Evolutionary conservation across 1,284 basidiomycete genomes (phyloP).

Genomic region (Mycosarcoma maydis): DNA sequence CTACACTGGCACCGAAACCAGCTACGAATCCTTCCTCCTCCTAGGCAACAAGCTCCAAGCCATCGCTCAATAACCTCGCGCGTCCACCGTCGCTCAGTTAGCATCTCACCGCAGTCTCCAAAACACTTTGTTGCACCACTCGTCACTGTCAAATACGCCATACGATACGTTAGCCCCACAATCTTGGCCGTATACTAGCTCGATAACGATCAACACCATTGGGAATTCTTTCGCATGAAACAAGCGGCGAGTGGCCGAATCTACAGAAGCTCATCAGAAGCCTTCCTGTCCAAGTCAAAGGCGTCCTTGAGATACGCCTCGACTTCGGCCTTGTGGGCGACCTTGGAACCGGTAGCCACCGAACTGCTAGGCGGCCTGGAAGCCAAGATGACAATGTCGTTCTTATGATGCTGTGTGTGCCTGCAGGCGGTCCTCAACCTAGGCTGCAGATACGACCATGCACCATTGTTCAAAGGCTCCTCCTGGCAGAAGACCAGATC

Average conservation of each 20-base stretch:
- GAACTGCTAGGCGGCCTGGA: conserved; percentile 61
- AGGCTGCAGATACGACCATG: conserved; percentile 87
- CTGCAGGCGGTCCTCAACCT: conserved; percentile 69
- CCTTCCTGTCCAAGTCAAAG: conserved; percentile 55
- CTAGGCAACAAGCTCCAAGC: conserved; percentile 40
- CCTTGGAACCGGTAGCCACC: conserved; percentile 89
- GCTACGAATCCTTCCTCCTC: conserved; percentile 57
- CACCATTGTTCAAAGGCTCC: conserved; percentile 81
- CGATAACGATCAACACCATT: no score
- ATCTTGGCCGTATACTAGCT: no score
- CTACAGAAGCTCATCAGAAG: conserved; percentile 23
- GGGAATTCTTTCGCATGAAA: no score
- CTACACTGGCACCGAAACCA: conserved; percentile 55
- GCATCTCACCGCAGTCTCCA: not conserved
- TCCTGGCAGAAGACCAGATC: conserved; percentile 90
- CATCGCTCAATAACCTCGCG: conserved; percentile 9
- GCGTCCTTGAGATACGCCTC: conserved; percentile 57
- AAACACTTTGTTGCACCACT: no score
- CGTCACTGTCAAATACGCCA: no score
- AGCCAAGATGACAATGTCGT: conserved; percentile 71
- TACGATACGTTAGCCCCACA: no score
- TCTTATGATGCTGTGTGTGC: conserved; percentile 77
- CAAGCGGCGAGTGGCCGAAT: not conserved
- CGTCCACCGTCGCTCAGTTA: not conserved
- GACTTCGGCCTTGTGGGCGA: conserved; percentile 67